Percentiles rank a stretch among this genome's conserved stretches.
Conservation (phyloP, 108 stramenopile genomes). For the Conticribra weissflogii region DNA sequence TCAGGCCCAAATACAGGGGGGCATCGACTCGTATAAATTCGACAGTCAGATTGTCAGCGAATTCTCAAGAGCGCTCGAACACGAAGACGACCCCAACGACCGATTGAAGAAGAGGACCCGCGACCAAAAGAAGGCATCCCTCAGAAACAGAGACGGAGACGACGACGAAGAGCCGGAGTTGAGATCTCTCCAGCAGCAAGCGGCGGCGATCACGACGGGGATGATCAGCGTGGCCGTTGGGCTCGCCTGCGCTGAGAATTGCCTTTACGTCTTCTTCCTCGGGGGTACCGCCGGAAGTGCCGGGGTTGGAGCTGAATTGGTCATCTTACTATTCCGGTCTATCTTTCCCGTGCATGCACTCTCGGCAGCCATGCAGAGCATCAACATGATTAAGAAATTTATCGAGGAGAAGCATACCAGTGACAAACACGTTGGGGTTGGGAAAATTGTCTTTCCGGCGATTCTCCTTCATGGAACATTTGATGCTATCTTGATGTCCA, state of each 20-base stretch:
- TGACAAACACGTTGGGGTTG: constrained; percentile 81
- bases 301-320: constrained; percentile 62
- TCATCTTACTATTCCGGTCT: constrained; percentile 78
- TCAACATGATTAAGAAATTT: constrained; percentile 85
- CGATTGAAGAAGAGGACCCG: constrained; percentile 16
- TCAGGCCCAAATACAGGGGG: constrained; percentile 67
- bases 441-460: constrained; percentile 79
- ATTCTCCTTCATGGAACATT: constrained; percentile 85
- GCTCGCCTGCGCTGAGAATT: constrained; percentile 89
- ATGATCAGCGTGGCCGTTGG: constrained; percentile 90
- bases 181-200: constrained; percentile 78
- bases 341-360: constrained; percentile 87
- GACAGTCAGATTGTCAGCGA: constrained; percentile 48
- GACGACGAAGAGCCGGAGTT: constrained; percentile 73
- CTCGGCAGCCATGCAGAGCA: constrained; percentile 87
- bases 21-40: constrained; percentile 73
- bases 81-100: constrained; percentile 35
- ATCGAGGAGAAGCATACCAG: constrained; percentile 59
- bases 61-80: constrained; percentile 43
- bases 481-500: constrained; percentile 77
- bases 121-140: constrained; percentile 5
- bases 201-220: constrained; percentile 87
- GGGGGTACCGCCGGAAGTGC: constrained; percentile 59
- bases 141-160: constrained; percentile 19
- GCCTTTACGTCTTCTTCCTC: constrained; percentile 85